Percentiles rank a stretch among this genome's conserved stretches.
Conservation (phyloP, 2,329 filamentous ascomycete species). For the Dryadomyces quercivorus region DNA sequence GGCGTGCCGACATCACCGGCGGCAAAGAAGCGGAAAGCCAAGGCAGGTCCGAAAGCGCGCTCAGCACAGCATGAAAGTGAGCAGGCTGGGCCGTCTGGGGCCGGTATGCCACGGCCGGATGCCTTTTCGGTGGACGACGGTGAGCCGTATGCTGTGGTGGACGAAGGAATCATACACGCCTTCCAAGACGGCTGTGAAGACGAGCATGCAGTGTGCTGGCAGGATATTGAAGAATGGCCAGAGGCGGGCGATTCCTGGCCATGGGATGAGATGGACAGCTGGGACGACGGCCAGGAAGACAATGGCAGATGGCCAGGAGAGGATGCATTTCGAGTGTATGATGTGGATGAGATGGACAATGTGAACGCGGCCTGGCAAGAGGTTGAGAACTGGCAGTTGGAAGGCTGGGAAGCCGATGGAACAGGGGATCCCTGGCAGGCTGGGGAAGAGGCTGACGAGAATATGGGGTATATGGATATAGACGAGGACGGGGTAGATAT, state of each 20-base stretch:
- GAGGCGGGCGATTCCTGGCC: background rate
- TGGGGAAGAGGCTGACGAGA: background rate
- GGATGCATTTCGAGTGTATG: background rate
- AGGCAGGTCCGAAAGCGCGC: background rate
- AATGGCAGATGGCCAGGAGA: background rate
- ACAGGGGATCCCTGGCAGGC: background rate
- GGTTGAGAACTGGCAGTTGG: slow-evolving; percentile 4
- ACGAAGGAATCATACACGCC: background rate
- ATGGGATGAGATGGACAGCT: background rate
- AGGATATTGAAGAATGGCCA: slow-evolving; percentile 7
- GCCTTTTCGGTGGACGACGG: background rate
- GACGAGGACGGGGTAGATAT: background rate
- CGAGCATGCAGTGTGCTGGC: slow-evolving; percentile 1
- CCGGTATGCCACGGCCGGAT: background rate
- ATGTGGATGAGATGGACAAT: background rate
- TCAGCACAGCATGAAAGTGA: background rate
- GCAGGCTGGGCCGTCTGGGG: background rate
- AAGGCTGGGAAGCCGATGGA: background rate
- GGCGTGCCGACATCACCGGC: background rate
- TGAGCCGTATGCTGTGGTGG: background rate
- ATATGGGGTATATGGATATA: slow-evolving; percentile 3
- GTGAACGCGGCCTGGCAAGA: slow-evolving; percentile 4
- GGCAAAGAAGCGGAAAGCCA: background rate
- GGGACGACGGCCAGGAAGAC: background rate
- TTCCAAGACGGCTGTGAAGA: background rate